Evolutionary conservation across 768 basidiomycete genomes (phyloP).

Genomic region (Boletellus ananas): DNA sequence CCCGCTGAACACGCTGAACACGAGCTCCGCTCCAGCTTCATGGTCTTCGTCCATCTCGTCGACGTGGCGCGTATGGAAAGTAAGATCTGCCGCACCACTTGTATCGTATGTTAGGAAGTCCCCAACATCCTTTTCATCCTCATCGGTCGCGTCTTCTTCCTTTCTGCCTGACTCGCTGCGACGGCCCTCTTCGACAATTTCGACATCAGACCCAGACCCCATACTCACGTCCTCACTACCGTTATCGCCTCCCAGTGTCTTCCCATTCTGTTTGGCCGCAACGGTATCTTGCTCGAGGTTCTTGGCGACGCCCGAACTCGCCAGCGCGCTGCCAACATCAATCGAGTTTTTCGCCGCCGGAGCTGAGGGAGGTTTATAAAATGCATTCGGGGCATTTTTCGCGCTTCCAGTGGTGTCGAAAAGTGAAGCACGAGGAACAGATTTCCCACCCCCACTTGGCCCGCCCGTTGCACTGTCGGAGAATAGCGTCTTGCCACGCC

Average conservation of each 20-base stretch:
- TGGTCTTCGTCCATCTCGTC: conserved; percentile 11
- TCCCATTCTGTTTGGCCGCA: conserved; percentile 5
- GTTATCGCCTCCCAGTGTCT: neutral
- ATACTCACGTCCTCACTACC: conserved; percentile 21
- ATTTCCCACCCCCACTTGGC: conserved; percentile 3
- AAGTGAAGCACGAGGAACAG: conserved; percentile 19
- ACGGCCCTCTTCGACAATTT: conserved; percentile 7
- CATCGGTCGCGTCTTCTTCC: conserved; percentile 3
- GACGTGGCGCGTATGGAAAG: conserved; percentile 6
- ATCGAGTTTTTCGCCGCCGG: neutral
- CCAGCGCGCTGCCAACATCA: conserved; percentile 2
- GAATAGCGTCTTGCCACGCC: conserved; percentile 17
- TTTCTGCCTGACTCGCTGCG: neutral
- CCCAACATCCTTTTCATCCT: conserved; percentile 11
- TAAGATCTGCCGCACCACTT: conserved; percentile 16
- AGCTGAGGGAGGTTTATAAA: conserved; percentile 52
- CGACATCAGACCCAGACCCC: conserved; percentile 17
- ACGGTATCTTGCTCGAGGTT: neutral
- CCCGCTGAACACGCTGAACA: conserved; percentile 22
- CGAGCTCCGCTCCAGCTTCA: conserved; percentile 5
- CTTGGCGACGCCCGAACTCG: neutral
- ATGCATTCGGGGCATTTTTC: conserved; percentile 57
- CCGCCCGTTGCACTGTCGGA: neutral
- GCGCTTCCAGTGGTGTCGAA: conserved; percentile 49
- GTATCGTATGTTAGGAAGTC: conserved; percentile 22